Evolutionary conservation across 2,329 filamentous ascomycete genomes (phyloP).

Genomic region (Fusarium burgessii): DNA sequence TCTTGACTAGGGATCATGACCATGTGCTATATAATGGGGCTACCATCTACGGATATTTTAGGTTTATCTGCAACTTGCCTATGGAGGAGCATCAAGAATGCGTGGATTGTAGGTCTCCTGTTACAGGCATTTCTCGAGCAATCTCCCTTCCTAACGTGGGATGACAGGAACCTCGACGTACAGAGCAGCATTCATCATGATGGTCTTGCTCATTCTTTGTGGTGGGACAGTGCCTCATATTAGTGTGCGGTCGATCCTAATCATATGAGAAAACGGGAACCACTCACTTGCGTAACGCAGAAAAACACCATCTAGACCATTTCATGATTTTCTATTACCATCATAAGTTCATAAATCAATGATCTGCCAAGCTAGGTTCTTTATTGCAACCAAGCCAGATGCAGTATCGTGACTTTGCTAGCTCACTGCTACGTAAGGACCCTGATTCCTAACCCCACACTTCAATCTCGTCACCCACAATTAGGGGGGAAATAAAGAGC

Average conservation of each 20-base stretch:
- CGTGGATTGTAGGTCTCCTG: neutral
- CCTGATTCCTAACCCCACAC: constrained; percentile 41
- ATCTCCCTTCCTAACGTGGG: neutral
- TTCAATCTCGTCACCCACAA: constrained; percentile 7
- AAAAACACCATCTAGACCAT: neutral
- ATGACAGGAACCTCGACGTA: constrained; percentile 12
- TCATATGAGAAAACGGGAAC: constrained; percentile 18
- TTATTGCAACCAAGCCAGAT: constrained; percentile 12
- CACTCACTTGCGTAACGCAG: neutral
- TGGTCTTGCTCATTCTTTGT: neutral
- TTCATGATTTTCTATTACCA: constrained; percentile 7
- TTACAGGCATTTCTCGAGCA: neutral
- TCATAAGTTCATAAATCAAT: constrained; percentile 23
- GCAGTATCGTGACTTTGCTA: constrained; percentile 32
- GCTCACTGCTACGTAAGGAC: constrained; percentile 21
- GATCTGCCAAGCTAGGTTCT: constrained; percentile 20
- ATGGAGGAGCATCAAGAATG: constrained; percentile 11
- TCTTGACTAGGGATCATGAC: constrained; percentile 15
- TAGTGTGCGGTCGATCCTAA: constrained; percentile 33
- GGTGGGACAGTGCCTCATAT: constrained; percentile 9
- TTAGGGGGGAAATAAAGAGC: too few species aligned
- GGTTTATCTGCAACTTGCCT: constrained; percentile 15
- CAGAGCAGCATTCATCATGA: constrained; percentile 7
- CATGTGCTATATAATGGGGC: constrained; percentile 21
- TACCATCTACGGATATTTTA: neutral